Conservation (phyloP, 2,329 filamentous ascomycete species). For the Colletotrichum nymphaeae region DNA sequence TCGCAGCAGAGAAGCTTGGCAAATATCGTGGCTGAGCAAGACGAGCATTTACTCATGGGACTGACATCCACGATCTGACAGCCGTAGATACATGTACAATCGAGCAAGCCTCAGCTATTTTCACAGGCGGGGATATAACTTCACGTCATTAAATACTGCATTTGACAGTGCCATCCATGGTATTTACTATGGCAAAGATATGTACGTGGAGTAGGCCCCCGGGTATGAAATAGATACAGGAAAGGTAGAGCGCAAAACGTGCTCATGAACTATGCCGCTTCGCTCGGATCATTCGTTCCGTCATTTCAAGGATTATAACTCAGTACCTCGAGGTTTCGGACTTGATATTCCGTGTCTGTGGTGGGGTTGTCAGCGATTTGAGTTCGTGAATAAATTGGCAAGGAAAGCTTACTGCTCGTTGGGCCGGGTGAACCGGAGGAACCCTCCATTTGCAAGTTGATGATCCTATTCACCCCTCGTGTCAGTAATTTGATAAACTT, state of each 20-base stretch:
- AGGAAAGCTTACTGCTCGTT: slow-evolving; percentile 26
- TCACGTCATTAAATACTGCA: not conserved
- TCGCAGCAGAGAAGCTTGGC: not conserved
- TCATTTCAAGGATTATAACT: slow-evolving; percentile 20
- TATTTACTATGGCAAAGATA: not conserved
- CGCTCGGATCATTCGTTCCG: not conserved
- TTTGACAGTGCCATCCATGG: not conserved
- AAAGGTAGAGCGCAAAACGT: not conserved
- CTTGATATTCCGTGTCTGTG: slow-evolving; percentile 15
- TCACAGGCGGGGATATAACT: not conserved
- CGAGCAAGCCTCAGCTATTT: too few relatives aligned
- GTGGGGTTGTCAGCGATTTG: not conserved
- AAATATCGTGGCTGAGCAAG: not conserved
- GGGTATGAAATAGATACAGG: not conserved
- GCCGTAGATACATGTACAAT: not conserved
- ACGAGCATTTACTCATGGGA: not conserved
- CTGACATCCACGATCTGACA: not conserved
- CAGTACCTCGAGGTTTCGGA: slow-evolving; percentile 18
- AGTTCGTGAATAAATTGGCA: not conserved
- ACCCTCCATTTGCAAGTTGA: slow-evolving; percentile 59
- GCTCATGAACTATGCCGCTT: not conserved
- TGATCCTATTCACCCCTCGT: slow-evolving; percentile 46
- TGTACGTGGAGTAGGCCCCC: not conserved
- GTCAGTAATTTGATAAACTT: not conserved
- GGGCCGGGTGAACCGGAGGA: slow-evolving; percentile 56